Evolutionary conservation across 495 filamentous ascomycete genomes (phyloP).

Genomic region (Xylaria telfairii): DNA sequence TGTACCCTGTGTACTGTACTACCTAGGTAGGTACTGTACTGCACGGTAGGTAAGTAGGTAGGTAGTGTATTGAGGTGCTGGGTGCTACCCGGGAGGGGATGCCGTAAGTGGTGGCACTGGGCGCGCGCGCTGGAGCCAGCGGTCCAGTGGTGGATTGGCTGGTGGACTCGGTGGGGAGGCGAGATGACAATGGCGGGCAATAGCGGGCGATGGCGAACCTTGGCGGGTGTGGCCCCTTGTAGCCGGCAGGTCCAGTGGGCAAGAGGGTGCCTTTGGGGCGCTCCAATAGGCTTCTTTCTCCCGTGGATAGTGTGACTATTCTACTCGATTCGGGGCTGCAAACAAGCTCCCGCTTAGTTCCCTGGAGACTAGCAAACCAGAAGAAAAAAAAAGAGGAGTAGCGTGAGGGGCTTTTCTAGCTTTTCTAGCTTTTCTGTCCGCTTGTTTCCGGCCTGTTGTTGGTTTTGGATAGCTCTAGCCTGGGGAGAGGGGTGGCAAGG

Average conservation of each 20-base stretch:
- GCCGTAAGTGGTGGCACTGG: background rate
- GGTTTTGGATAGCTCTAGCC: background rate
- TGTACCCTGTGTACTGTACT: background rate
- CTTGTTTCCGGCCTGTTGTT: conserved; percentile 9
- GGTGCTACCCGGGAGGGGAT: background rate
- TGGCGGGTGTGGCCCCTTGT: conserved; percentile 14
- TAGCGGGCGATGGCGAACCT: conserved; percentile 16
- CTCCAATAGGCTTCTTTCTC: conserved; percentile 16
- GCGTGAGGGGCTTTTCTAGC: conserved; percentile 12
- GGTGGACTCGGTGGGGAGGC: conserved; percentile 24
- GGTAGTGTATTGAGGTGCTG: background rate
- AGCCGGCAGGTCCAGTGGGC: conserved; percentile 9
- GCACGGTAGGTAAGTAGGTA: no score
- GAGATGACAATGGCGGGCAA: conserved; percentile 15
- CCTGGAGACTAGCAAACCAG: background rate
- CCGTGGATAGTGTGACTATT: conserved; percentile 8
- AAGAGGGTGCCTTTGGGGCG: background rate
- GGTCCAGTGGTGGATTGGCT: conserved; percentile 12
- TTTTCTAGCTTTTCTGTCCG: no score
- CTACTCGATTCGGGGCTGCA: background rate
- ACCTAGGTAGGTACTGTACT: no score
- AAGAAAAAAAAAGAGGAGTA: background rate
- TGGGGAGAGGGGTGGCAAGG: background rate
- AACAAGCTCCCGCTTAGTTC: conserved; percentile 8
- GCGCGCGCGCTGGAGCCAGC: background rate